phyloP scores from a whole-genome alignment of 257 asterid genomes.

The Penstemon eatonii region DNA sequence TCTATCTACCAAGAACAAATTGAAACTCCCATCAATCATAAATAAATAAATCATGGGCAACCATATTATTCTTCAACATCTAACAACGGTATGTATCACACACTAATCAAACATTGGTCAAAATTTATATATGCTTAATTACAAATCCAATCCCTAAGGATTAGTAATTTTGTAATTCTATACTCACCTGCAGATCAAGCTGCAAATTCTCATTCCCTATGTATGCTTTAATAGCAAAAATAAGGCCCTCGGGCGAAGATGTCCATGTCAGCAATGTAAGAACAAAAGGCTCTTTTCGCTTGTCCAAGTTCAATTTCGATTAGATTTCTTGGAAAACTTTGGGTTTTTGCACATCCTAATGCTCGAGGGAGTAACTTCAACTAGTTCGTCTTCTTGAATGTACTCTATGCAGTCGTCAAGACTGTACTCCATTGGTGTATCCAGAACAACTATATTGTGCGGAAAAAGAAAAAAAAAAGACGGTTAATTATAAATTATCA shows the following conservation, averaged over 20 bases:
- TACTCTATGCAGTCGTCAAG: constrained; percentile 98
- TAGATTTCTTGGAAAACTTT: constrained; percentile 54
- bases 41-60: not conserved
- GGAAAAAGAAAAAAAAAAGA: constrained; percentile 26
- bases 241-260: constrained; percentile 2
- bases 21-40: not conserved
- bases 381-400: constrained; percentile 99
- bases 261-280: not conserved
- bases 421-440: constrained; percentile 80
- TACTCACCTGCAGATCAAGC: constrained; percentile 22
- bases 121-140: constrained; percentile 20
- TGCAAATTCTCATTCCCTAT: constrained; percentile 28
- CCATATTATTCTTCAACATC: not conserved
- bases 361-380: constrained; percentile 89
- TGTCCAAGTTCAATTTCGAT: constrained; percentile 25
- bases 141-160: not conserved
- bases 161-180: constrained; percentile 12
- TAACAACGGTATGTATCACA: not conserved
- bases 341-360: constrained; percentile 92
- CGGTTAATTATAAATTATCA: not conserved
- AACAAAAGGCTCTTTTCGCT: constrained; percentile 13
- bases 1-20: constrained; percentile 13
- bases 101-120: constrained; percentile 4
- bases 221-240: not conserved
- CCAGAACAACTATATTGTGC: constrained; percentile 68